Evolutionary conservation across 2,329 filamentous ascomycete genomes (phyloP), one percentile per base, ranked within the genome.

Genomic region (Diaporthe sp.): DNA sequence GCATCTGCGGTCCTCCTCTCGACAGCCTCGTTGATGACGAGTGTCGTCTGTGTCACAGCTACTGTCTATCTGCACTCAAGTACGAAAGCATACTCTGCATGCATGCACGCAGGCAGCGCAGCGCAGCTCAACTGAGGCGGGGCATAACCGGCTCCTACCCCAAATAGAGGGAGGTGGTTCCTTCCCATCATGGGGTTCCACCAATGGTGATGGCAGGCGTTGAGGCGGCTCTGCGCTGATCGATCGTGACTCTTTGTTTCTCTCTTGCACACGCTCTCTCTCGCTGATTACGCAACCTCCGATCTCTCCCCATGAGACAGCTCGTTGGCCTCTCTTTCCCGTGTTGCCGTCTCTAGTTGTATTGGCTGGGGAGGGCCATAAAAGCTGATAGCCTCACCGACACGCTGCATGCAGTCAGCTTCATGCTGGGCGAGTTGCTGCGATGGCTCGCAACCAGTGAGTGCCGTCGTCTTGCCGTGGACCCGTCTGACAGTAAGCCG

Each of bases 331-430:
- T 39, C 8, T 53, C 12, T 31, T n/a, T 12, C 62, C 59, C n/a
- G n/a, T 22, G 10, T 62, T 62, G 37, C 62, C 46, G 22, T 25
- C 4, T 49, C 65, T n/a, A 12, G 61, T 49, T 37, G 65, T 34
- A 53, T 42, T 17, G 46, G 46, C 46, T 10, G 13, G n/a, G 46
- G 22, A 39, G 62, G 28, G 34, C 44, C 65, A 51, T 28, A 39
- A 13, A 28, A 46, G 65, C 65, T 68, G 65, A 53, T 68, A 68
- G 65, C 46, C 65, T 68, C 65, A 68, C 65, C 65, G 65, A 53
- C 65, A 53, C 31, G 46, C 15, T 65, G 58, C 59, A 73, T 73
- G 70, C 58, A 62, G 70, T 73, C 70, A 73, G 58, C 70, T 73
- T 73, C 58, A 58, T 65, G 34, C 53, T 65, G 5, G 55, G 70